Conservation (phyloP, 768 basidiomycete genomes). For the Kwoniella dejecticola region DNA sequence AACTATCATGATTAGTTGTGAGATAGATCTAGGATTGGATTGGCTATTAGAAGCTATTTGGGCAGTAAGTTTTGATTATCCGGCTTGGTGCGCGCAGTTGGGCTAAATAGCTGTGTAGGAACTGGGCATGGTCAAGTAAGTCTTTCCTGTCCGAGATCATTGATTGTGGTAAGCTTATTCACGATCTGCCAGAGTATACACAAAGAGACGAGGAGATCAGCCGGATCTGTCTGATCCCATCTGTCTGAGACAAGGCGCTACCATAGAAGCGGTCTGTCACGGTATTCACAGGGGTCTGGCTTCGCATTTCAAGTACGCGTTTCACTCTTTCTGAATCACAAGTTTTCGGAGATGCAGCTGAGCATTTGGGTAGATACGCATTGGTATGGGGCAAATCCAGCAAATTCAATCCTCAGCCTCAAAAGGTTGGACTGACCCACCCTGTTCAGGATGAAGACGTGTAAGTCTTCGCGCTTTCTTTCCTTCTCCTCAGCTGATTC, state of each 20-base stretch:
- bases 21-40: slow-evolving; percentile 78
- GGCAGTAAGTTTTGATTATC: slow-evolving; percentile 47
- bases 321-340: neutral
- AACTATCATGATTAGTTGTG: slow-evolving; percentile 94
- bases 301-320: slow-evolving; percentile 71
- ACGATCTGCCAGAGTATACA: slow-evolving; percentile 71
- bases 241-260: slow-evolving; percentile 79
- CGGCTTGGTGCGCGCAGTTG: neutral
- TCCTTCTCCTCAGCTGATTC: too few species aligned
- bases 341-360: neutral
- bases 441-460: slow-evolving; percentile 63
- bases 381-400: slow-evolving; percentile 96
- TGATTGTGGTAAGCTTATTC: neutral
- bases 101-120: slow-evolving; percentile 32
- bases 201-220: slow-evolving; percentile 92
- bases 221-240: slow-evolving; percentile 91
- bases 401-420: slow-evolving; percentile 89
- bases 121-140: slow-evolving; percentile 51
- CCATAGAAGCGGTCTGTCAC: slow-evolving; percentile 92
- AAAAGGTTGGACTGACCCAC: slow-evolving; percentile 82
- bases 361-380: slow-evolving; percentile 63
- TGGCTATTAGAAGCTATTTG: slow-evolving; percentile 59
- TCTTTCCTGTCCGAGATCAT: neutral
- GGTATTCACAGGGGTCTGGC: slow-evolving; percentile 88
- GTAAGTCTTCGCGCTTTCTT: too few species aligned